Evolutionary conservation across 2,329 filamentous ascomycete genomes (phyloP), one percentile per base, ranked within the genome.

Genomic region (Ascocoryne sarcoides): DNA sequence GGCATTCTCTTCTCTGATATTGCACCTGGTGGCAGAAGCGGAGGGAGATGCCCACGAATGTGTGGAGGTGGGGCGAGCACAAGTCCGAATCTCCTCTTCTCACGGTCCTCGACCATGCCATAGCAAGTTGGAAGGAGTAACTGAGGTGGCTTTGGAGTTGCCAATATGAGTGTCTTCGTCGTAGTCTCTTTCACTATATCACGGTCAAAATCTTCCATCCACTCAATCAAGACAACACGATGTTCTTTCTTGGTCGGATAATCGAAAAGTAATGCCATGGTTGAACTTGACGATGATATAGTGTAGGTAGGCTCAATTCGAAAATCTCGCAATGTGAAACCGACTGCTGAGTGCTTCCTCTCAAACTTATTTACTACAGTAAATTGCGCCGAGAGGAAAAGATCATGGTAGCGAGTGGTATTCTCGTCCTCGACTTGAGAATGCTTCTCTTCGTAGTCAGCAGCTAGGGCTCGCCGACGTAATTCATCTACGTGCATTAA

Each of bases 191-290:
- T 36, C 37, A 52, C 52, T n/a, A 44, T 43, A 30, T 55, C 47
- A 15, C 41, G 36, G 32, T 50, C 48, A 2, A 45, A 19, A 16
- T 46, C 40, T 15, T 49, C 42, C 10, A 50, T 39, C 52, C 52
- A 53, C 34, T 55, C 52, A 16, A 55, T 52, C 5, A 55, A 36
- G 2, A 55, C 52, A n/a, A 55, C 51, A 10, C 52, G 45, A 33
- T 55, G 44, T 33, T 55, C 49, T 32, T 53, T 55, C 16, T 42
- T 39, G 4, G 50, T 47, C 3, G 52, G 52, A 34, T 55, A 55
- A 29, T 55, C 51, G 12, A 55, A 55, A 1, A 55, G 44, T 3
- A 55, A 35, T 14, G 52, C 52, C 51, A 55, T 55, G 3, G 51
- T 54, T 15, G 49, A 52, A 2, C 40, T 43, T 2, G 19, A 34